Evolutionary conservation across 1,139 yeast species (phyloP).

Genomic region (Suhomyces atakaporum): DNA sequence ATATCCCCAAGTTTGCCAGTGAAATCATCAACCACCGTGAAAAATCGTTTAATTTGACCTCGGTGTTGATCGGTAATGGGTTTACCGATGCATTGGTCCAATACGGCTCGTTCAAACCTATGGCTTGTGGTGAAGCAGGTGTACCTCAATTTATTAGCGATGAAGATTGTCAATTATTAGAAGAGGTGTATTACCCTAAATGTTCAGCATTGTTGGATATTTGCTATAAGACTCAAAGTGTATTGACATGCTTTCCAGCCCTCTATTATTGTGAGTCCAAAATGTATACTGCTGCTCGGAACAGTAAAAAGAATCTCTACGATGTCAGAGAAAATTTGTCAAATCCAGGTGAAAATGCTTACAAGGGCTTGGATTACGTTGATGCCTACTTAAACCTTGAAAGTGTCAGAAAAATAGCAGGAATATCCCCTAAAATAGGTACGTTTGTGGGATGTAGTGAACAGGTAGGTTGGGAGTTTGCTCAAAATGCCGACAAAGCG

Average conservation of each 20-base stretch:
- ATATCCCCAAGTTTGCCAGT: conserved; percentile 73
- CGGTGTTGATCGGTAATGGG: conserved; percentile 80
- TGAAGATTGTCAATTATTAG: conserved; percentile 46
- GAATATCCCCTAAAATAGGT: conserved; percentile 12
- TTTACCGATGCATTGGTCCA: conserved; percentile 73
- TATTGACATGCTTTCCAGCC: conserved; percentile 16
- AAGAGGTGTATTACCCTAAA: conserved; percentile 11
- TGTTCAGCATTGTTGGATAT: conserved; percentile 14
- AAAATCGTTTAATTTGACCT: conserved; percentile 61
- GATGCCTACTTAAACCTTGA: conserved; percentile 15
- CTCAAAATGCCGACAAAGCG: conserved; percentile 9
- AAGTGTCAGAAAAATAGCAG: conserved; percentile 14
- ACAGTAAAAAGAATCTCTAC: conserved; percentile 15
- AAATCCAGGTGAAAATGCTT: conserved; percentile 11
- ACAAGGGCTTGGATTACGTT: conserved; percentile 11
- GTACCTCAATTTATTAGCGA: conserved; percentile 51
- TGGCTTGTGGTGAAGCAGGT: conserved; percentile 84
- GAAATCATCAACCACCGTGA: conserved; percentile 66
- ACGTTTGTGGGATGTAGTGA: conserved; percentile 5
- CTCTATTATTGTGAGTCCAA: conserved; percentile 8
- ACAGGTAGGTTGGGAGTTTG: conserved; percentile 1
- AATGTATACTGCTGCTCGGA: conserved; percentile 10
- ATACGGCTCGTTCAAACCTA: conserved; percentile 66
- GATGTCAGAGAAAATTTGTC: conserved; percentile 16
- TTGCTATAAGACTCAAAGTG: conserved; percentile 12